phyloP scores from a whole-genome alignment of 805 yeast species.

The Metschnikowia rubicola region DNA sequence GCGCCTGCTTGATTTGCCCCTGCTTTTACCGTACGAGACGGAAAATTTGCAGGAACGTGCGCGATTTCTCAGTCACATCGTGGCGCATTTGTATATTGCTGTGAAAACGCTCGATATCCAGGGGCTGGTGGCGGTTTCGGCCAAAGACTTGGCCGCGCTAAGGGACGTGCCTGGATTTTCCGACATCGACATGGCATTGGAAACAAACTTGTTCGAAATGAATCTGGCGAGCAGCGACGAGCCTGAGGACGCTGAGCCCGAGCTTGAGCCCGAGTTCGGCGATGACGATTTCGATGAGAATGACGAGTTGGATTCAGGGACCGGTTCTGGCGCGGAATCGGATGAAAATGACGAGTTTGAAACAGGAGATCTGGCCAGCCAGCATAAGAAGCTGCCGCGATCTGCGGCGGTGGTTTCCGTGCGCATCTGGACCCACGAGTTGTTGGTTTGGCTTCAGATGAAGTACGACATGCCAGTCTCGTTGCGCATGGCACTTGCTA shows the following conservation, averaged over 20 bases:
- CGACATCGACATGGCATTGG: slow-evolving; percentile 47
- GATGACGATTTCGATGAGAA: slow-evolving; percentile 18
- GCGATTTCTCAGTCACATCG: slow-evolving; percentile 71
- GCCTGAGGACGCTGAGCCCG: slow-evolving; percentile 19
- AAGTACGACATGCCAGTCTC: slow-evolving; percentile 75
- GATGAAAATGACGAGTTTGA: slow-evolving; percentile 38
- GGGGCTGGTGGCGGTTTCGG: slow-evolving; percentile 63
- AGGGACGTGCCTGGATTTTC: slow-evolving; percentile 28
- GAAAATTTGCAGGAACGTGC: slow-evolving; percentile 70
- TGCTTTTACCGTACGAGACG: slow-evolving; percentile 66
- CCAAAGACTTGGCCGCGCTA: slow-evolving; percentile 58
- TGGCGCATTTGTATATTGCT: slow-evolving; percentile 76
- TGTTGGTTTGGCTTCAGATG: slow-evolving; percentile 72
- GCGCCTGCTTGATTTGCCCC: slow-evolving; percentile 40
- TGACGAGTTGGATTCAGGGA: slow-evolving; percentile 34
- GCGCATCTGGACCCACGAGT: slow-evolving; percentile 83
- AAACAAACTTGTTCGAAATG: slow-evolving; percentile 48
- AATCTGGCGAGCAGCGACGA: slow-evolving; percentile 13
- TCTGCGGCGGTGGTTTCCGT: slow-evolving; percentile 74
- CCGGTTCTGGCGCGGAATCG: slow-evolving; percentile 41
- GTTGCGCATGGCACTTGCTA: slow-evolving; percentile 57
- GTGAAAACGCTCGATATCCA: slow-evolving; percentile 69
- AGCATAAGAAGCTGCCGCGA: slow-evolving; percentile 59
- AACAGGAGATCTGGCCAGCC: slow-evolving; percentile 36
- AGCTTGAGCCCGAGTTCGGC: slow-evolving; percentile 14